Conservation (phyloP, 148 eudicot genomes). For the Chenopodium formosanum region DNA sequence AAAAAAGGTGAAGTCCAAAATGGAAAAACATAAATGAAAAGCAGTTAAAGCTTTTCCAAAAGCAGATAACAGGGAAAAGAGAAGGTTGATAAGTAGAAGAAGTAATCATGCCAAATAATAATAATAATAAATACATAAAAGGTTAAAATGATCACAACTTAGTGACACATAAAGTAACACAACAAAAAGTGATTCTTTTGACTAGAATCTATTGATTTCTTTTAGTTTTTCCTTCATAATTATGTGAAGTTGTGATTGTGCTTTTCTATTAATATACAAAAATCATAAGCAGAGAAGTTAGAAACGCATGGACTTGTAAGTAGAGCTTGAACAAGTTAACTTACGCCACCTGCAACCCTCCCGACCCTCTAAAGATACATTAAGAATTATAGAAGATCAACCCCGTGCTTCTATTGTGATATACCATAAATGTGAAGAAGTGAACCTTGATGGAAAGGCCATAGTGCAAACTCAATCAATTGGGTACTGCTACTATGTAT, state of each 20-base stretch:
- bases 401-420: background rate
- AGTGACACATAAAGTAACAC: background rate
- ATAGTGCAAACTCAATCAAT: background rate
- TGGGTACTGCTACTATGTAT: background rate
- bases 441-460: background rate
- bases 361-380: background rate
- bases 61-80: background rate
- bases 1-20: background rate
- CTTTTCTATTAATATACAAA: background rate
- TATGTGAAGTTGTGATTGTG: background rate
- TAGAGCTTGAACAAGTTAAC: background rate
- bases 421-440: background rate
- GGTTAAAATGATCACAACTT: background rate
- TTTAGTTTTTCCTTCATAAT: background rate
- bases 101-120: background rate
- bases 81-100: background rate
- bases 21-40: background rate
- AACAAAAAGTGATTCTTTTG: conserved; percentile 8
- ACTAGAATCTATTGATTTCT: background rate
- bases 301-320: background rate
- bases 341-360: background rate
- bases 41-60: background rate
- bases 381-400: background rate
- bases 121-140: background rate
- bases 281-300: background rate